phyloP scores from a whole-genome alignment of 2,329 filamentous ascomycete genomes.

The Fusarium torulosum region DNA sequence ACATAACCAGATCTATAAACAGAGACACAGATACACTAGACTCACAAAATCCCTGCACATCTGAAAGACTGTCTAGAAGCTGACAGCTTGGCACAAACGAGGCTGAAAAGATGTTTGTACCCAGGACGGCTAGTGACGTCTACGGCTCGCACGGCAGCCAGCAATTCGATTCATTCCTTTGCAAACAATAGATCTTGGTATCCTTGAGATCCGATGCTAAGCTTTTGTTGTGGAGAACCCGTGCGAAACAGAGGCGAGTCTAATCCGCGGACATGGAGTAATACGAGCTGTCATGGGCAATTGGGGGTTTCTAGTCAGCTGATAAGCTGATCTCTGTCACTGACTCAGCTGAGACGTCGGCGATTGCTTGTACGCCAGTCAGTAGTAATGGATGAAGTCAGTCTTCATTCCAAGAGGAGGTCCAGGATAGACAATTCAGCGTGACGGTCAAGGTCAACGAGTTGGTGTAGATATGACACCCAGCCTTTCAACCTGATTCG shows the following conservation, averaged over 20 bases:
- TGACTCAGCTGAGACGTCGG: slow-evolving; percentile 15
- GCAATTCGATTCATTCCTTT: slow-evolving; percentile 2
- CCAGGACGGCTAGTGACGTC: background rate
- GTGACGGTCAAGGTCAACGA: background rate
- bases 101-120: background rate
- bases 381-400: background rate
- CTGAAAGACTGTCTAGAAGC: background rate
- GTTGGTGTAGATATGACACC: background rate
- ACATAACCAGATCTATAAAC: slow-evolving; percentile 2
- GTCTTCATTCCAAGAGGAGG: background rate
- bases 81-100: slow-evolving; percentile 20
- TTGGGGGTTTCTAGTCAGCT: slow-evolving; percentile 21
- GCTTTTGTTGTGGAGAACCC: slow-evolving; percentile 43
- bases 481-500: background rate
- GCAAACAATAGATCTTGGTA: slow-evolving; percentile 1
- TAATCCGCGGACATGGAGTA: slow-evolving; percentile 5
- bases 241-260: slow-evolving; percentile 35
- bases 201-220: slow-evolving; percentile 28
- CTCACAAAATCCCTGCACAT: background rate
- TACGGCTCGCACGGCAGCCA: background rate
- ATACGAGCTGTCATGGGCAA: slow-evolving; percentile 14
- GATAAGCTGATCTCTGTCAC: background rate
- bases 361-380: background rate
- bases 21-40: slow-evolving; percentile 10
- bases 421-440: background rate